phyloP scores from a whole-genome alignment of 2,329 filamentous ascomycete genomes.

The Penicillium janthinellum region DNA sequence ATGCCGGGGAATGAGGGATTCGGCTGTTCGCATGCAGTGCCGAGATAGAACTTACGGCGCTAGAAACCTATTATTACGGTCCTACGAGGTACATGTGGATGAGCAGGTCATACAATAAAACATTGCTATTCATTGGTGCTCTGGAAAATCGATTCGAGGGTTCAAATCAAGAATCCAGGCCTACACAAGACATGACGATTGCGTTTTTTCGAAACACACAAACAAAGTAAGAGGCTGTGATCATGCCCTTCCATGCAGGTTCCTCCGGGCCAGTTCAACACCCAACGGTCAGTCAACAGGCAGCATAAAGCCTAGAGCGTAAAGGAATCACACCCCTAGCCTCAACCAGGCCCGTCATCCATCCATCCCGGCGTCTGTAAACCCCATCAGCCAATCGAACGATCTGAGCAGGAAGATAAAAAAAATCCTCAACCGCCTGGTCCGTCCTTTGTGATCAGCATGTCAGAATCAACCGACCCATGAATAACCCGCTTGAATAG shows the following conservation, averaged over 20 bases:
- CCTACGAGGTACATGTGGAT: not conserved
- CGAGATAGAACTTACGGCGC: not conserved
- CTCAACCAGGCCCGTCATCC: not conserved
- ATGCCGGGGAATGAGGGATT: not conserved
- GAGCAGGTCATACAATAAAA: not conserved
- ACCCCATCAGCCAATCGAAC: not conserved
- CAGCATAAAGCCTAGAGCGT: not conserved
- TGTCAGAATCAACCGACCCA: not conserved
- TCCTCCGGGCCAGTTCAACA: not conserved
- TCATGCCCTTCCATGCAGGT: not conserved
- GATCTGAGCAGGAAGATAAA: not conserved
- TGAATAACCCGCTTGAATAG: not conserved
- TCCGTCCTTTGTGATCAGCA: not conserved
- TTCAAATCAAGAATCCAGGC: not conserved
- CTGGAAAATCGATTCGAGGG: not conserved
- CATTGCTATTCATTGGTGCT: not conserved
- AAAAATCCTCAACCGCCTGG: too few relatives aligned
- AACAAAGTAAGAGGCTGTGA: not conserved
- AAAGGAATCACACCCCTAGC: not conserved
- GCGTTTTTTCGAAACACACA: not conserved
- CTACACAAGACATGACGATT: not conserved
- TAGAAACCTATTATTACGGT: not conserved
- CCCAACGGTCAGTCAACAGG: not conserved
- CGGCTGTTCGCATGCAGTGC: not conserved
- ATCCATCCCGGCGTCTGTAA: not conserved